A percentile compares a stretch with the other conserved stretches of the same genome.
phyloP scores from a whole-genome alignment of 306 rosid species.

The Quillaja saponaria region DNA sequence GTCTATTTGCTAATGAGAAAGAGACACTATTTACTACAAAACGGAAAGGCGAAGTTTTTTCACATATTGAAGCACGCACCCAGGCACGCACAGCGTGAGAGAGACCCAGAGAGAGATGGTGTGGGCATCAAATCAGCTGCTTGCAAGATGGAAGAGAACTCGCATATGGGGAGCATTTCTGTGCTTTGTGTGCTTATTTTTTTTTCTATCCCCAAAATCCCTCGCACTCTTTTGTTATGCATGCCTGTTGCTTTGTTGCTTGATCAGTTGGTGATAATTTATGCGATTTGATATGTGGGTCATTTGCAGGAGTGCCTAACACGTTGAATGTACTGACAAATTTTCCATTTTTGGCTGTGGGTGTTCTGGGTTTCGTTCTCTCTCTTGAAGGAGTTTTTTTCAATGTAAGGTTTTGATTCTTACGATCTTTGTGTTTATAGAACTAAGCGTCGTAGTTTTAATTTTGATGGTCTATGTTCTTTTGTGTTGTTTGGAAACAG shows the following conservation, averaged over 20 bases:
- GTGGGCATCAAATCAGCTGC: conserved; percentile 43
- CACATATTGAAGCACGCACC: background rate
- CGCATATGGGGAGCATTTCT: conserved; percentile 43
- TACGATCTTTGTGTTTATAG: background rate
- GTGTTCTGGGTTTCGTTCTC: conserved; percentile 63
- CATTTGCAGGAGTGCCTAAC: conserved; percentile 59
- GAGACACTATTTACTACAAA: background rate
- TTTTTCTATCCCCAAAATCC: conserved; percentile 47
- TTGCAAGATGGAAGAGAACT: conserved; percentile 40
- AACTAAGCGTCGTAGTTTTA: background rate
- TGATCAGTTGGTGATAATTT: background rate
- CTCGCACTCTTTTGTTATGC: conserved; percentile 63
- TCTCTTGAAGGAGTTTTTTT: conserved; percentile 52
- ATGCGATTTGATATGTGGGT: conserved; percentile 32
- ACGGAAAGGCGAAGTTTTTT: background rate
- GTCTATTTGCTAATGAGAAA: background rate
- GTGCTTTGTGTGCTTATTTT: conserved; percentile 37
- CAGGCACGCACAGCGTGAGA: background rate
- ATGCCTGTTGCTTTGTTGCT: too few species aligned
- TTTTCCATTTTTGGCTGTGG: conserved; percentile 74
- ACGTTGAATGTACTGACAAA: conserved; percentile 68
- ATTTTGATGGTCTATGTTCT: conserved; percentile 26
- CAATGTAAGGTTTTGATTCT: conserved; percentile 45
- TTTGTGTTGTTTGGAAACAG: conserved; percentile 21
- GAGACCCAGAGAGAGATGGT: conserved; percentile 34